phyloP scores from a whole-genome alignment of 176 grass and related monocot genomes.

The Calamus simplicifolius region DNA sequence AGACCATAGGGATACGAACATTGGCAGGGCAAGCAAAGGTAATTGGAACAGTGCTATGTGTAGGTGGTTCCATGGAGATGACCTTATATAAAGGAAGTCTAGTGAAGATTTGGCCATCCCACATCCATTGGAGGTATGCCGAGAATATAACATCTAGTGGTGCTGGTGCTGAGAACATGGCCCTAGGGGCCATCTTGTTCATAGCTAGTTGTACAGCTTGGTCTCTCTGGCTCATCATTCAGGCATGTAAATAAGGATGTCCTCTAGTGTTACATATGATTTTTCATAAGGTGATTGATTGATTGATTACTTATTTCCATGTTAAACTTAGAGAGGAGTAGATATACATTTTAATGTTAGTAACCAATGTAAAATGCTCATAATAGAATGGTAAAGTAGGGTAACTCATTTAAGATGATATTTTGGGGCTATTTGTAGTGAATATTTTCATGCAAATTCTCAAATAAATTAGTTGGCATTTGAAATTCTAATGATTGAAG shows the following conservation, averaged over 20 bases:
- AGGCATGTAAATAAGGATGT: constrained; percentile 15
- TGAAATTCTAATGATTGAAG: too few relatives aligned
- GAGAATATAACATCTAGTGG: neutral
- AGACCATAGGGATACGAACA: constrained; percentile 32
- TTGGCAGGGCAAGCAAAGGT: constrained; percentile 42
- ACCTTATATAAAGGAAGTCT: constrained; percentile 35
- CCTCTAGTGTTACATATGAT: too few relatives aligned
- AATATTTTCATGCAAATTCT: too few relatives aligned
- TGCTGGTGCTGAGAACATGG: constrained; percentile 14
- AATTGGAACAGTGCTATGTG: constrained; percentile 15
- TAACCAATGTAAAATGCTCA: too few relatives aligned
- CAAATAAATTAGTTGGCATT: too few relatives aligned
- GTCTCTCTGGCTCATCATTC: constrained; percentile 85
- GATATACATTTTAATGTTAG: too few relatives aligned
- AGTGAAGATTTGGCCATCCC: constrained; percentile 30
- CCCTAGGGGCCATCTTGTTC: constrained; percentile 47
- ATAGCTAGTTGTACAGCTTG: constrained; percentile 65
- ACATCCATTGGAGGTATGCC: constrained; percentile 43
- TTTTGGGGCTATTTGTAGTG: too few relatives aligned
- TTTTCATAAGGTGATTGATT: too few relatives aligned
- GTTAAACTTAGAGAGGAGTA: too few relatives aligned
- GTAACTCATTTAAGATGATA: too few relatives aligned
- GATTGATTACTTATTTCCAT: too few relatives aligned
- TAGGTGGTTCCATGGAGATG: constrained; percentile 33
- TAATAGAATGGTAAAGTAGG: too few relatives aligned